These are phyloP conservation scores for Lantana camara DNA, from an alignment of 257 asterid genomes.

Conservation along the genomic window DNA sequence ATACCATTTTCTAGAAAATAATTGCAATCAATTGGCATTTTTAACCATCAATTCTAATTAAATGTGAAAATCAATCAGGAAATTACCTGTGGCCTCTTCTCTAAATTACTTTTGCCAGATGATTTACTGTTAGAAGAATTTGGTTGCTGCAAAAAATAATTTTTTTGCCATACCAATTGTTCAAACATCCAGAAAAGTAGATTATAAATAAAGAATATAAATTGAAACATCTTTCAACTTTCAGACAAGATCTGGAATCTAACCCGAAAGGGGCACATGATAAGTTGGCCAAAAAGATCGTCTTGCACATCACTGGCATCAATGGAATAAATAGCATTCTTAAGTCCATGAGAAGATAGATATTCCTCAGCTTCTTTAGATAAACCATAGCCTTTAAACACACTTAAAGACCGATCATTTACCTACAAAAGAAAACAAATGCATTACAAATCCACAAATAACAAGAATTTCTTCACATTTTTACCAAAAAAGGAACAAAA, in stretches of 20 bases:
- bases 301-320: slow-evolving; percentile 58
- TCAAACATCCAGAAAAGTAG: background rate
- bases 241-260: slow-evolving; percentile 31
- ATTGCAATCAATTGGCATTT: background rate
- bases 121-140: slow-evolving; percentile 54
- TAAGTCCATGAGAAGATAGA: slow-evolving; percentile 72
- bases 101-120: slow-evolving; percentile 41
- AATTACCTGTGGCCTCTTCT: slow-evolving; percentile 61
- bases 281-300: slow-evolving; percentile 69
- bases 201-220: no score
- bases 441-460: background rate
- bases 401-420: slow-evolving; percentile 59
- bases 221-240: slow-evolving; percentile 9
- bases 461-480: background rate
- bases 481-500: background rate
- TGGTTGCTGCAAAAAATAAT: slow-evolving; percentile 55
- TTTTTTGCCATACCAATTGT: background rate
- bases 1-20: no score
- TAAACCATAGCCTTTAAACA: slow-evolving; percentile 71
- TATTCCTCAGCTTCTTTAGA: slow-evolving; percentile 71
- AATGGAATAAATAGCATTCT: slow-evolving; percentile 66
- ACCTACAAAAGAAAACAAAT: slow-evolving; percentile 39
- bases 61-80: background rate
- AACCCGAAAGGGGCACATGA: slow-evolving; percentile 76
- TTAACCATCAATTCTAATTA: slow-evolving; percentile 1